phyloP scores from a whole-genome alignment of 2,329 filamentous ascomycete species.

The Trichoderma koningiopsis region DNA sequence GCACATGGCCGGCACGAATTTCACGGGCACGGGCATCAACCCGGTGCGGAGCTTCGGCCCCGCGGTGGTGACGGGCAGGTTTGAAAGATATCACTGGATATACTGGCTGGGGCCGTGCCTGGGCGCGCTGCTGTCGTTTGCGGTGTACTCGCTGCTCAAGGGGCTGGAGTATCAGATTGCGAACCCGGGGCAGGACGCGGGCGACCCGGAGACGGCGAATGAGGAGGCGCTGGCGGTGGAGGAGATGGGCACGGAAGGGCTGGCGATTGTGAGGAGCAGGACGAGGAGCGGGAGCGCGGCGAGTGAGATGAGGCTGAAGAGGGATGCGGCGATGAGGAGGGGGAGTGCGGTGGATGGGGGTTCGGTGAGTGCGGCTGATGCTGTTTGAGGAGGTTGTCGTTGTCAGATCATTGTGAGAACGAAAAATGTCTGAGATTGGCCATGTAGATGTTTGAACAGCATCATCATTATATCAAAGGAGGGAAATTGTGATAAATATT shows the following conservation, averaged over 20 bases:
- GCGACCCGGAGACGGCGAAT: slow-evolving; percentile 6
- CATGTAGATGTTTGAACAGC: background rate
- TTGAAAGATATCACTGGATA: slow-evolving; percentile 55
- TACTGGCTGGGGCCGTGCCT: slow-evolving; percentile 59
- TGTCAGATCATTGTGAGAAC: background rate
- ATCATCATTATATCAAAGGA: too few relatives aligned
- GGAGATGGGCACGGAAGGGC: slow-evolving; percentile 2
- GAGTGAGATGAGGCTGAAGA: background rate
- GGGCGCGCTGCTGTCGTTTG: slow-evolving; percentile 51
- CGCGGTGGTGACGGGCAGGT: slow-evolving; percentile 44
- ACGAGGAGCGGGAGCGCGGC: slow-evolving; percentile 6
- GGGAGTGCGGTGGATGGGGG: background rate
- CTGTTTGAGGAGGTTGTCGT: slow-evolving; percentile 4
- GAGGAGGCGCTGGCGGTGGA: slow-evolving; percentile 13
- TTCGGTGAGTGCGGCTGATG: background rate
- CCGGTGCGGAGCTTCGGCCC: slow-evolving; percentile 55
- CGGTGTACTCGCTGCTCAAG: slow-evolving; percentile 55
- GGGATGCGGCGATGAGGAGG: slow-evolving; percentile 1
- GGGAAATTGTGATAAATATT: too few relatives aligned
- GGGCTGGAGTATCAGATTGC: slow-evolving; percentile 53
- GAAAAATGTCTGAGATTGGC: background rate
- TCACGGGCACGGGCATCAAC: slow-evolving; percentile 53
- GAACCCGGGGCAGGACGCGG: slow-evolving; percentile 52
- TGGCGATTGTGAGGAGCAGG: slow-evolving; percentile 14
- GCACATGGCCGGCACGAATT: slow-evolving; percentile 49